Evolutionary conservation across 192 early-diverging fungal species (phyloP).

Genomic region (Podila clonocystis): DNA sequence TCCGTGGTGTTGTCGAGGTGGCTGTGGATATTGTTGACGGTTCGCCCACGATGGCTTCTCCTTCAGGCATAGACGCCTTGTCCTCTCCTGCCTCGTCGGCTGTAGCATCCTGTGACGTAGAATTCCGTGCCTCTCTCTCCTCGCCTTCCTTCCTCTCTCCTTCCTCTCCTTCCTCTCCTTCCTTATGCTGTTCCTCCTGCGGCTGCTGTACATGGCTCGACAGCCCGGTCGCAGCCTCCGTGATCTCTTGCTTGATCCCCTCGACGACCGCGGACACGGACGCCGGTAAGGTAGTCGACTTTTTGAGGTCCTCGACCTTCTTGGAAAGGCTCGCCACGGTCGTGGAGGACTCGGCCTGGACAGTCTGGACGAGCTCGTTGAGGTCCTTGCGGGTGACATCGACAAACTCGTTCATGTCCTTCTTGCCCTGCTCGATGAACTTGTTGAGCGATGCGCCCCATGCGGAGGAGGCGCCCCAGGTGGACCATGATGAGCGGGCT

Average conservation of each 20-base stretch:
- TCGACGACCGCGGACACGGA: slow-evolving; percentile 40
- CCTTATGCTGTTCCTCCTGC: background rate
- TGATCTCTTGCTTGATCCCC: slow-evolving; percentile 41
- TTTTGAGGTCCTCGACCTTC: slow-evolving; percentile 38
- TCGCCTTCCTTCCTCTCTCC: background rate
- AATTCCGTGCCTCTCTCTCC: background rate
- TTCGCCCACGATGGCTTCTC: background rate
- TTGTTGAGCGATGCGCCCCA: slow-evolving; percentile 51
- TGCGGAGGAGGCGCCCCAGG: slow-evolving; percentile 19
- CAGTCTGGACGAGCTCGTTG: slow-evolving; percentile 57
- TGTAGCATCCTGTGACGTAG: background rate
- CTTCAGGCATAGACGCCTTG: background rate
- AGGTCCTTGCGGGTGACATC: slow-evolving; percentile 62
- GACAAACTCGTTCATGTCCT: slow-evolving; percentile 57
- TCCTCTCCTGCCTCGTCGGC: background rate
- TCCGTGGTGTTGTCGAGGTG: background rate
- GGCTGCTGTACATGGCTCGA: background rate
- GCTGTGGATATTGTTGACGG: background rate
- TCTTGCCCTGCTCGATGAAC: slow-evolving; percentile 47
- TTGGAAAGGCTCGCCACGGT: slow-evolving; percentile 37
- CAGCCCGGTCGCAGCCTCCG: slow-evolving; percentile 29
- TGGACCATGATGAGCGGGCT: slow-evolving; percentile 28
- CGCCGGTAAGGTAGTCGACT: slow-evolving; percentile 25
- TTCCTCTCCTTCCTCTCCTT: background rate
- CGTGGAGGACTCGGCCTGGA: slow-evolving; percentile 53